Conservation (phyloP, 495 filamentous ascomycete genomes). For the Penicillium cinerascens region DNA sequence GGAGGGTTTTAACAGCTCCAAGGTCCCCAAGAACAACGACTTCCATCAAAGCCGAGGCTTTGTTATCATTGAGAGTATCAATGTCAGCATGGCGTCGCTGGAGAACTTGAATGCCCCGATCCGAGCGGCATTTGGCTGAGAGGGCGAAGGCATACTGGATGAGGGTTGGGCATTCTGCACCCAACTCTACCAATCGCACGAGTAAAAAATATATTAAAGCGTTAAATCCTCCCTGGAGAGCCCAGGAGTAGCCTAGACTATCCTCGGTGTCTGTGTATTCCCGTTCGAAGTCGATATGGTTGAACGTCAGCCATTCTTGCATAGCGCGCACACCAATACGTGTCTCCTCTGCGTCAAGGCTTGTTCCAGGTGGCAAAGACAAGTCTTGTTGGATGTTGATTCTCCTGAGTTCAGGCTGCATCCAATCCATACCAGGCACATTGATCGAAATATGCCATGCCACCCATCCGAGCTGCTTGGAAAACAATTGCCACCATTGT, state of each 20-base stretch:
- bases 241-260: constrained; percentile 7
- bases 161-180: not conserved
- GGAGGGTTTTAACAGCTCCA: constrained; percentile 3
- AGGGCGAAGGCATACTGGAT: constrained; percentile 3
- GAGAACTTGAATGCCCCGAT: constrained; percentile 14
- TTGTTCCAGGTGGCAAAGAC: not conserved
- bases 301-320: constrained; percentile 4
- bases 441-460: constrained; percentile 23
- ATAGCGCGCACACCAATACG: not conserved
- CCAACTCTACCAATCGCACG: constrained; percentile 13
- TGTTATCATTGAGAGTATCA: not conserved
- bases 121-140: constrained; percentile 10
- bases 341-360: not conserved
- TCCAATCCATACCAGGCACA: not conserved
- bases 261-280: not conserved
- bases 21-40: not conserved
- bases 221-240: not conserved
- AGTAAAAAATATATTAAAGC: constrained; percentile 14
- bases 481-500: constrained; percentile 20
- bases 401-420: constrained; percentile 4
- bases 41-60: constrained; percentile 14
- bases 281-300: not conserved
- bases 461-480: constrained; percentile 30
- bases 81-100: constrained; percentile 15
- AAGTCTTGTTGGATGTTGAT: constrained; percentile 2